These are phyloP conservation scores for Aspergillus bertholletiae DNA, from an alignment of 495 filamentous ascomycete species.

Conservation along the genomic window DNA sequence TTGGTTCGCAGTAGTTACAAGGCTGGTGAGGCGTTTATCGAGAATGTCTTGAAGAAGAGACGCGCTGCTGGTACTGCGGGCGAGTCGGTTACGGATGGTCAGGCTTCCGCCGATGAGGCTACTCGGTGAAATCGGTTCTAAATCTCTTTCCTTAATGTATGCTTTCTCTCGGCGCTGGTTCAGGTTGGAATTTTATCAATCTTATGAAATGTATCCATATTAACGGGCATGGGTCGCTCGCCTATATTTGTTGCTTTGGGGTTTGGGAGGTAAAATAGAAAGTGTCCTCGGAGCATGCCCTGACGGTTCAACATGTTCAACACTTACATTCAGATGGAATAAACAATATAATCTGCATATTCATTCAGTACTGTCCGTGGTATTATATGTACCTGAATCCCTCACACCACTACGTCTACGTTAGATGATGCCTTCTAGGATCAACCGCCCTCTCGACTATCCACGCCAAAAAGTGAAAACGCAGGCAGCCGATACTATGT, in stretches of 20 bases:
- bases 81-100: conserved; percentile 18
- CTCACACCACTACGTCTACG: background rate
- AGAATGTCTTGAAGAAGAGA: conserved; percentile 93
- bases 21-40: conserved; percentile 96
- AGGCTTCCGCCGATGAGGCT: conserved; percentile 24
- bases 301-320: conserved; percentile 5
- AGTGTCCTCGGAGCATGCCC: background rate
- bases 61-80: conserved; percentile 40
- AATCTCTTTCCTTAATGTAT: background rate
- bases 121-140: conserved; percentile 20
- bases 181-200: conserved; percentile 5
- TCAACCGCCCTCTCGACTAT: background rate
- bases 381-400: background rate
- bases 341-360: conserved; percentile 1
- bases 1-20: conserved; percentile 94
- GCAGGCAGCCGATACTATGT: background rate
- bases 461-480: background rate
- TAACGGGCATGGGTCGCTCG: background rate
- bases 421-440: background rate
- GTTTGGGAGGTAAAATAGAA: background rate
- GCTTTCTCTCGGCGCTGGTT: conserved; percentile 12
- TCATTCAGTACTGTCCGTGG: conserved; percentile 2
- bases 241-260: background rate
- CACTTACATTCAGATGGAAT: conserved; percentile 8
- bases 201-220: conserved; percentile 6